A percentile compares a stretch with the other conserved stretches of the same genome.
These are phyloP conservation scores for Lactuca saligna DNA, from an alignment of 129 eudicot species.

Conservation along the genomic window DNA sequence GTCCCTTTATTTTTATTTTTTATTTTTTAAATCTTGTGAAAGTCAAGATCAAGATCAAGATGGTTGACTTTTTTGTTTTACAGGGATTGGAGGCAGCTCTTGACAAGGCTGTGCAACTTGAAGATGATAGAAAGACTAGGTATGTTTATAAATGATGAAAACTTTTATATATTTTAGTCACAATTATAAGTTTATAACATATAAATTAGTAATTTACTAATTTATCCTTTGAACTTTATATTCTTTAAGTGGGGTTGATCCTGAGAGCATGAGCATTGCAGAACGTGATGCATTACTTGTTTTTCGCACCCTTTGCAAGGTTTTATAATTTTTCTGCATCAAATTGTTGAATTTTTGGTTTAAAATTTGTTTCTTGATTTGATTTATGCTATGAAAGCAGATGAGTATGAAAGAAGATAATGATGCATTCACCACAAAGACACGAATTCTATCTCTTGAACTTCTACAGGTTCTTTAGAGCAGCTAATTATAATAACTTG, in stretches of 20 bases:
- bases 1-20: conserved; percentile 30
- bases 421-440: conserved; percentile 75
- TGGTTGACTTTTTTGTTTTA: conserved; percentile 21
- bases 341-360: conserved; percentile 1
- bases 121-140: conserved; percentile 30
- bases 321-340: conserved; percentile 36
- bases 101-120: conserved; percentile 68
- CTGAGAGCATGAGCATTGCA: conserved; percentile 67
- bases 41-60: conserved; percentile 2
- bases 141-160: background rate
- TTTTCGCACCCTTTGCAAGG: conserved; percentile 96
- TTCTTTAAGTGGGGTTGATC: conserved; percentile 62
- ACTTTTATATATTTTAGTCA: background rate
- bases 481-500: conserved; percentile 19
- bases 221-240: background rate
- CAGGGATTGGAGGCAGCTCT: conserved; percentile 97
- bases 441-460: conserved; percentile 83
- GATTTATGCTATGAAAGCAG: conserved; percentile 37
- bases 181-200: background rate
- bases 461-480: conserved; percentile 72
- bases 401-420: conserved; percentile 97
- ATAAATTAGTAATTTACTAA: background rate
- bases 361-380: conserved; percentile 11
- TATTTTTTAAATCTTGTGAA: background rate
- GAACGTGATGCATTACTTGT: conserved; percentile 83